phyloP scores from a whole-genome alignment of 768 basidiomycete species.

The Calocybe indica region DNA sequence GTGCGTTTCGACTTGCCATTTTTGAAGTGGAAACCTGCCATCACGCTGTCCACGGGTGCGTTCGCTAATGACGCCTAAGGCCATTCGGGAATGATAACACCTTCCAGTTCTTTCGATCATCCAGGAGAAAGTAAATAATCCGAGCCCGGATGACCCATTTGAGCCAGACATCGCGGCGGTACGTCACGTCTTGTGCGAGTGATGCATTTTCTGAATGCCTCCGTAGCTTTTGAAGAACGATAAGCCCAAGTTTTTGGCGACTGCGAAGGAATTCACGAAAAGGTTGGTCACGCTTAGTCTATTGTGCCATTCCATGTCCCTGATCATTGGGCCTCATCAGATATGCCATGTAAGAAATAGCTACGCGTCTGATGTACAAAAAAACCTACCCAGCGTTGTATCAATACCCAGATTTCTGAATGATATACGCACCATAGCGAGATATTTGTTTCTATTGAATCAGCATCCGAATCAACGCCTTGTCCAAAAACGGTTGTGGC shows the following conservation, averaged over 20 bases:
- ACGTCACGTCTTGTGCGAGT: slow-evolving; percentile 17
- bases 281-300: slow-evolving; percentile 43
- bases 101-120: slow-evolving; percentile 63
- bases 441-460: too few relatives aligned
- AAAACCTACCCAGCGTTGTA: not conserved
- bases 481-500: too few relatives aligned
- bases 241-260: slow-evolving; percentile 62
- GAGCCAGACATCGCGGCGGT: slow-evolving; percentile 85
- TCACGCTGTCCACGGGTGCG: slow-evolving; percentile 66
- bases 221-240: slow-evolving; percentile 71
- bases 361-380: not conserved
- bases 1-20: slow-evolving; percentile 1
- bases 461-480: too few relatives aligned
- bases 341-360: slow-evolving; percentile 17
- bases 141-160: slow-evolving; percentile 83
- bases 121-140: slow-evolving; percentile 84
- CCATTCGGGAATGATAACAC: not conserved
- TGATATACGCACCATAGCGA: too few relatives aligned
- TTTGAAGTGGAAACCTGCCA: slow-evolving; percentile 78
- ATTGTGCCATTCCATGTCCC: slow-evolving; percentile 2
- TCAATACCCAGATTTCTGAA: not conserved
- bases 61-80: not conserved
- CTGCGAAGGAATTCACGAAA: slow-evolving; percentile 83
- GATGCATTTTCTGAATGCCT: not conserved
- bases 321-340: slow-evolving; percentile 5